Evolutionary conservation across 176 grass and related monocot species (phyloP).

Genomic region (Echinochloa phyllopogon): DNA sequence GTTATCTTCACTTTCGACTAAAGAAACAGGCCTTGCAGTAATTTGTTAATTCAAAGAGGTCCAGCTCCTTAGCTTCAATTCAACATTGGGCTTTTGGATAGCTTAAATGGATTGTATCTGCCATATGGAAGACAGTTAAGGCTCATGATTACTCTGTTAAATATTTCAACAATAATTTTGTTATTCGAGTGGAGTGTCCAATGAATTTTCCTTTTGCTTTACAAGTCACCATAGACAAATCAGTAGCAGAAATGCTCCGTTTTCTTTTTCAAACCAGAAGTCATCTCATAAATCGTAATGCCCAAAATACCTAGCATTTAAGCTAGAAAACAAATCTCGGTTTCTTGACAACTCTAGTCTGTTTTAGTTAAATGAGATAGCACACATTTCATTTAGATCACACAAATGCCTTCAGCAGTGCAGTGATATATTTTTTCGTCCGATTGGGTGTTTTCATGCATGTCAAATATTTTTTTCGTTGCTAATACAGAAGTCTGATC

Average conservation of each 20-base stretch:
- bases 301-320: background rate
- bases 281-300: background rate
- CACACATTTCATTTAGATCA: slow-evolving; percentile 4
- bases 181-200: background rate
- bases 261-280: background rate
- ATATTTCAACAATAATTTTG: background rate
- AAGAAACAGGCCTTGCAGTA: background rate
- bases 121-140: slow-evolving; percentile 1
- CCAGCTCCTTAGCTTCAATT: background rate
- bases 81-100: background rate
- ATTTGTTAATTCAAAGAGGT: background rate
- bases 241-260: background rate
- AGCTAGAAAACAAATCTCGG: background rate
- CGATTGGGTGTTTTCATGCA: background rate
- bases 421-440: background rate
- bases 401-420: background rate
- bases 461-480: background rate
- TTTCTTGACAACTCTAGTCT: background rate
- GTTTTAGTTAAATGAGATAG: background rate
- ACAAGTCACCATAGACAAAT: background rate
- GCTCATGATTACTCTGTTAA: background rate
- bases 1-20: background rate
- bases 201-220: background rate
- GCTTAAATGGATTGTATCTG: slow-evolving; percentile 3
- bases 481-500: background rate